Conservation (phyloP, 768 basidiomycete species). For the Boletus sp. region DNA sequence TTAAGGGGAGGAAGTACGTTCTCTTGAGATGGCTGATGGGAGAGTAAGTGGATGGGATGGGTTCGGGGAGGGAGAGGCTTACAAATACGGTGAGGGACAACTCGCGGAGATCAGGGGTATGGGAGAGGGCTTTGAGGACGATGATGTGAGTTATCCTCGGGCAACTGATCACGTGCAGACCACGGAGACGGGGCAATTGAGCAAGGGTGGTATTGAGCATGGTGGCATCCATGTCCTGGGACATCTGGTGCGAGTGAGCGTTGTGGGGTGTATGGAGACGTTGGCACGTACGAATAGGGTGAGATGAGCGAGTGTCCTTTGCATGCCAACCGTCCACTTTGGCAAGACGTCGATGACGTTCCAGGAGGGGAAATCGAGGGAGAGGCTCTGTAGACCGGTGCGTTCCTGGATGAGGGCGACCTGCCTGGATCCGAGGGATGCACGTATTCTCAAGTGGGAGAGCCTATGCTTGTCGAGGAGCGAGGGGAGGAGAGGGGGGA, state of each 20-base stretch:
- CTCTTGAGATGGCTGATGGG: slow-evolving; percentile 15
- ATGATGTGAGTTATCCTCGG: slow-evolving; percentile 51
- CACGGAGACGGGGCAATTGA: slow-evolving; percentile 51
- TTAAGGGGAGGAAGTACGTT: slow-evolving; percentile 3
- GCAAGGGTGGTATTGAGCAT: slow-evolving; percentile 48
- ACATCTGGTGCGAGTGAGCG: slow-evolving; percentile 41
- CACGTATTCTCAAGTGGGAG: slow-evolving; percentile 47
- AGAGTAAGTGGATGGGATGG: neutral
- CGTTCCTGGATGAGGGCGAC: slow-evolving; percentile 42
- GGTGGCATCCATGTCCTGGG: slow-evolving; percentile 50
- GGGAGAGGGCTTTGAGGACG: slow-evolving; percentile 42
- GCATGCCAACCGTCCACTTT: slow-evolving; percentile 47
- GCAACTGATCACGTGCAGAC: slow-evolving; percentile 63
- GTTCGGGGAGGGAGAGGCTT: slow-evolving; percentile 17
- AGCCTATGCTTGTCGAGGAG: slow-evolving; percentile 47
- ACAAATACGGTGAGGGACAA: slow-evolving; percentile 64
- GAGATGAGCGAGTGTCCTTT: slow-evolving; percentile 48
- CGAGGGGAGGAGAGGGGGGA: slow-evolving; percentile 49
- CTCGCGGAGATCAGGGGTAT: slow-evolving; percentile 56
- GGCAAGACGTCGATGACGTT: slow-evolving; percentile 59
- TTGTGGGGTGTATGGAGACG: neutral
- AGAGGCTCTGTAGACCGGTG: slow-evolving; percentile 41
- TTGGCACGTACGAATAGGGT: slow-evolving; percentile 55
- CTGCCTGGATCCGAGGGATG: slow-evolving; percentile 53
- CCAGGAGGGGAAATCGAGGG: slow-evolving; percentile 63